Conservation (phyloP, 768 basidiomycete genomes). For the Paxillus rubicundulus region DNA sequence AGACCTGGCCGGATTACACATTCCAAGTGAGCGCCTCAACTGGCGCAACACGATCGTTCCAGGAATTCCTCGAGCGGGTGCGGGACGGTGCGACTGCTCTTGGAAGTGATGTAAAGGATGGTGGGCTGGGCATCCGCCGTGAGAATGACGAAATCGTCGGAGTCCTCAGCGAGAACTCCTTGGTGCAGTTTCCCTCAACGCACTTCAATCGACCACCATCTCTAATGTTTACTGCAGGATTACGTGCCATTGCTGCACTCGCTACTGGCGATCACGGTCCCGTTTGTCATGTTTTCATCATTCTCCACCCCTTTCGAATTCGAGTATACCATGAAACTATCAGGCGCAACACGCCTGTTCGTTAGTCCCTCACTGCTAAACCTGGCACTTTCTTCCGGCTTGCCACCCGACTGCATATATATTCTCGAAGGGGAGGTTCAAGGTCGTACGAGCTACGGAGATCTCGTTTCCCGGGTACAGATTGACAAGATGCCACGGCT, state of each 20-base stretch:
- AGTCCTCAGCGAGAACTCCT: conserved; percentile 65
- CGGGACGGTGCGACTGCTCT: conserved; percentile 58
- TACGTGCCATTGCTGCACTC: conserved; percentile 50
- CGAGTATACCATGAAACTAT: conserved; percentile 45
- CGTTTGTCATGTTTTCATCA: conserved; percentile 52
- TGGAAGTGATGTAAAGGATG: conserved; percentile 41
- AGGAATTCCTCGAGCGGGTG: conserved; percentile 50
- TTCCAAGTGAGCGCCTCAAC: conserved; percentile 56
- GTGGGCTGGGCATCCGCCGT: conserved; percentile 53
- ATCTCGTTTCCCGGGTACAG: conserved; percentile 42
- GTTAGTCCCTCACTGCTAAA: conserved; percentile 46
- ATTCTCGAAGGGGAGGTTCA: conserved; percentile 43
- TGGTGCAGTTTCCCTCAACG: conserved; percentile 40
- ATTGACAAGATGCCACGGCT: conserved; percentile 38
- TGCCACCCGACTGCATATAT: conserved; percentile 44
- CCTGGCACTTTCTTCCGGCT: conserved; percentile 37
- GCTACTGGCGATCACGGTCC: conserved; percentile 46
- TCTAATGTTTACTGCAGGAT: conserved; percentile 40
- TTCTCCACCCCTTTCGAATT: conserved; percentile 59
- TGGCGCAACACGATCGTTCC: conserved; percentile 43
- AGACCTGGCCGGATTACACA: conserved; percentile 53
- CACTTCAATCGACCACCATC: not conserved
- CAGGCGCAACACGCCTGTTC: conserved; percentile 52
- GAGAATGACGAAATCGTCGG: conserved; percentile 60
- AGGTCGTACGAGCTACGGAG: conserved; percentile 43